These are phyloP conservation scores for Emericellopsis atlantica DNA, from an alignment of 2,329 filamentous ascomycete genomes.

Conservation along the genomic window DNA sequence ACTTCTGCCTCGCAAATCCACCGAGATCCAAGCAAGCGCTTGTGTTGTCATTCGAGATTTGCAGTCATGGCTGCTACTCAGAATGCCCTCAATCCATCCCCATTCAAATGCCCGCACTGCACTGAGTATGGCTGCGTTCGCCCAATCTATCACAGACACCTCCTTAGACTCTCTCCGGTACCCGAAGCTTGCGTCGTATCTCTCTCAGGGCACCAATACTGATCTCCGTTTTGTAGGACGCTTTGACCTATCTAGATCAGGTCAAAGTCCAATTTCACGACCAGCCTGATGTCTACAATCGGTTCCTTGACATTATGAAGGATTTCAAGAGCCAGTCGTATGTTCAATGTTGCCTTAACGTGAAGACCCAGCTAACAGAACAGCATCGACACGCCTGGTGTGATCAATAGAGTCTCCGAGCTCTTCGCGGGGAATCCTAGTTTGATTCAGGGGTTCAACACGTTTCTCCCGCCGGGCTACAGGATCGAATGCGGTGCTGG, in stretches of 20 bases:
- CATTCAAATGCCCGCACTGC: too few species aligned
- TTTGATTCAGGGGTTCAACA: conserved; percentile 96
- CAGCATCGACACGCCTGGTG: conserved; percentile 90
- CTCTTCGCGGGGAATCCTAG: conserved; percentile 93
- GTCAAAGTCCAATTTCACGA: conserved; percentile 97
- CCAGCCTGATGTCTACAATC: conserved; percentile 93
- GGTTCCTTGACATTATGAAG: conserved; percentile 98
- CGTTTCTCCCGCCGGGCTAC: conserved; percentile 90
- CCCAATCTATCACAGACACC: too few species aligned
- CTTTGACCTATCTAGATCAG: conserved; percentile 91
- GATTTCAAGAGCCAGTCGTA: conserved; percentile 97
- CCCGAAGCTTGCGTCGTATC: background rate
- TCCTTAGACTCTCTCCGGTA: background rate
- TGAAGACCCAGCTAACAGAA: conserved; percentile 7
- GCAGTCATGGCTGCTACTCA: too few species aligned
- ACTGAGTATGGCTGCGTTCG: too few species aligned
- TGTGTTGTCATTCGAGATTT: too few species aligned
- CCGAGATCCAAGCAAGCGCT: too few species aligned
- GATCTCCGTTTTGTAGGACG: conserved; percentile 31
- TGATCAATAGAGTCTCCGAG: conserved; percentile 91
- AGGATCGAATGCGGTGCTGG: conserved; percentile 91
- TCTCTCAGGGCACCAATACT: background rate
- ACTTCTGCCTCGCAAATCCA: too few species aligned
- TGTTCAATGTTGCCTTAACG: conserved; percentile 20
- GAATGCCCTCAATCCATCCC: too few species aligned